These are phyloP conservation scores for Polytrichum formosum DNA, from an alignment of 225 moss, liverwort and hornwort species.

Conservation along the genomic window DNA sequence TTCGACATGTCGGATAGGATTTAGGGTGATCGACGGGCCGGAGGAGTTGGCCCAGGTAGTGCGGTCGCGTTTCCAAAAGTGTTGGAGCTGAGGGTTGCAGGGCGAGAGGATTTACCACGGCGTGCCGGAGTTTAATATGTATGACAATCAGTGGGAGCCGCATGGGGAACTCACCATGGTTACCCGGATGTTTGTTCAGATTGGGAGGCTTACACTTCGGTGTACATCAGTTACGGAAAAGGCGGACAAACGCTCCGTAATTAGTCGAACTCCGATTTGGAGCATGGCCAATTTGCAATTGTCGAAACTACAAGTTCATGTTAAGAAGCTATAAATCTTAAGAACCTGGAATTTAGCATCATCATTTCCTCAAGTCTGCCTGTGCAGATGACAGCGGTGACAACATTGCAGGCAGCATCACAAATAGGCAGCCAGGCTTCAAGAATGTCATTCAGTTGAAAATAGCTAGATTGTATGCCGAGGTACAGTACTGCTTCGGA, in stretches of 20 bases:
- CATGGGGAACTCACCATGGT: constrained; percentile 12
- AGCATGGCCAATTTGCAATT: too few species aligned
- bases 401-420: too few species aligned
- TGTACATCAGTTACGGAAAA: neutral
- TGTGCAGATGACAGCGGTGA: too few species aligned
- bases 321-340: too few species aligned
- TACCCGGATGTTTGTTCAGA: constrained; percentile 32
- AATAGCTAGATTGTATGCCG: too few species aligned
- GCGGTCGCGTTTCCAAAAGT: constrained; percentile 14
- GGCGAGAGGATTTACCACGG: constrained; percentile 5
- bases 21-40: constrained; percentile 40
- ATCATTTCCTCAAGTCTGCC: too few species aligned
- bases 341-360: too few species aligned
- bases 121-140: constrained; percentile 27
- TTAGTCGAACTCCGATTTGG: too few species aligned
- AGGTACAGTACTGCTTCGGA: too few species aligned
- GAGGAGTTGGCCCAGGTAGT: constrained; percentile 25
- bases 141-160: neutral
- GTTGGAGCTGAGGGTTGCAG: constrained; percentile 31
- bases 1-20: constrained; percentile 38
- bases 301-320: too few species aligned
- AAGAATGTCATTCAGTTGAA: too few species aligned
- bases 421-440: too few species aligned
- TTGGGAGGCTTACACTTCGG: constrained; percentile 38
- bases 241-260: neutral